These are phyloP conservation scores for Trichoderma gracile DNA, from an alignment of 2,329 filamentous ascomycete species.

Conservation along the genomic window DNA sequence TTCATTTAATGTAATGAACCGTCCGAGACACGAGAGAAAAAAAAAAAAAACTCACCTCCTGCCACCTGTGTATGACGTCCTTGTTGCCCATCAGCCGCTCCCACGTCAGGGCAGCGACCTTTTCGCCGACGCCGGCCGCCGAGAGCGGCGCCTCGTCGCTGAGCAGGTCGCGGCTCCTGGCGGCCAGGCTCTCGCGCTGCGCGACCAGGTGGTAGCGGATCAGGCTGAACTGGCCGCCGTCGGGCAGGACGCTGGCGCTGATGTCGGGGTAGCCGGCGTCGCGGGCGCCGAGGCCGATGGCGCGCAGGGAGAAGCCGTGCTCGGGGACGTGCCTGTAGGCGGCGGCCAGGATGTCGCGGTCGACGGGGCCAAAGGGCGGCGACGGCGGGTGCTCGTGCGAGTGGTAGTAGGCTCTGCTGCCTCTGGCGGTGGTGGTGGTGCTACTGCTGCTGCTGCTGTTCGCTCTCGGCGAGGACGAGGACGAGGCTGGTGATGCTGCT, in stretches of 20 bases:
- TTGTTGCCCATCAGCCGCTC: constrained; percentile 74
- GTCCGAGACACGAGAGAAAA: neutral
- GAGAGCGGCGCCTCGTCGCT: constrained; percentile 32
- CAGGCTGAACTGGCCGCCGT: constrained; percentile 78
- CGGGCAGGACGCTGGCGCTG: constrained; percentile 77
- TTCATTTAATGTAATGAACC: neutral
- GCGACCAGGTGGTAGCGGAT: constrained; percentile 74
- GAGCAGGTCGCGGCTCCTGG: constrained; percentile 44
- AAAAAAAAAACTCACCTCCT: constrained; percentile 62
- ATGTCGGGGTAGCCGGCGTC: constrained; percentile 87
- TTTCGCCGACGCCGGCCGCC: constrained; percentile 55
- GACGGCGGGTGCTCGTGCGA: constrained; percentile 67
- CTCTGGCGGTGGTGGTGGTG: too few species aligned
- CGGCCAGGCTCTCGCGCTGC: constrained; percentile 62
- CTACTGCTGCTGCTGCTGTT: constrained; percentile 18
- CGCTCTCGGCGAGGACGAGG: neutral
- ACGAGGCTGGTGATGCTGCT: neutral
- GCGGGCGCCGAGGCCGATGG: constrained; percentile 75
- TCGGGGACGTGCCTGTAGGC: constrained; percentile 75
- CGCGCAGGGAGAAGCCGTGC: constrained; percentile 75
- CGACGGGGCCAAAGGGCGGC: constrained; percentile 65
- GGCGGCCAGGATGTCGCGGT: constrained; percentile 77
- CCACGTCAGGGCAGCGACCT: constrained; percentile 72
- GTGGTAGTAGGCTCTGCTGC: constrained; percentile 57
- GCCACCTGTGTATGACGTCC: constrained; percentile 74